Conservation (phyloP, 2,329 filamentous ascomycete genomes). For the Microsporum canis region DNA sequence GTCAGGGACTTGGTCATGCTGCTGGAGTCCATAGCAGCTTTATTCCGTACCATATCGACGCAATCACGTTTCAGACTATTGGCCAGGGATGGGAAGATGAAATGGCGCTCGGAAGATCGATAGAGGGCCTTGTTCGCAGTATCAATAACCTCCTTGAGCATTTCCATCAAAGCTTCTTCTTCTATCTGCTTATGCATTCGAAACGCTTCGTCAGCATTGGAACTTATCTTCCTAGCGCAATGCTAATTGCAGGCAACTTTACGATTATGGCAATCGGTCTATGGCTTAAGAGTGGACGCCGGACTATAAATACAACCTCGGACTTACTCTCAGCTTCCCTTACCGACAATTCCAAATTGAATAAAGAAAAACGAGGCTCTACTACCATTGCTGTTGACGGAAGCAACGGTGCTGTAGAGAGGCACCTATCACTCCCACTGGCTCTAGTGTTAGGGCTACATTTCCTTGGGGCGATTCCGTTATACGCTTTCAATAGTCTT, state of each 20-base stretch:
- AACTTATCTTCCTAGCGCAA: conserved; percentile 93
- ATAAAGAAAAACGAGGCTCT: conserved; percentile 11
- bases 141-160: conserved; percentile 95
- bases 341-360: conserved; percentile 11
- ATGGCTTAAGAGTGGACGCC: conserved; percentile 73
- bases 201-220: conserved; percentile 96
- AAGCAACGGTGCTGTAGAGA: conserved; percentile 25
- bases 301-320: conserved; percentile 12
- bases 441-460: conserved; percentile 62
- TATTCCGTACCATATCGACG: conserved; percentile 95
- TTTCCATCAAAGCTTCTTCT: conserved; percentile 98
- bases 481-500: conserved; percentile 76
- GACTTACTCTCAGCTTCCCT: conserved; percentile 16
- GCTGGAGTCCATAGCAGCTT: conserved; percentile 90
- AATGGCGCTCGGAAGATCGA: conserved; percentile 80
- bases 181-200: conserved; percentile 85
- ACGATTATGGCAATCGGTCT: conserved; percentile 87
- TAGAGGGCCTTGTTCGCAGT: conserved; percentile 85
- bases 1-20: conserved; percentile 77
- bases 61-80: conserved; percentile 81
- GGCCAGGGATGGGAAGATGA: conserved; percentile 95
- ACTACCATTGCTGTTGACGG: conserved; percentile 14
- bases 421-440: conserved; percentile 44
- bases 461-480: conserved; percentile 63
- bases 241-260: conserved; percentile 89